Percentiles rank a stretch among this genome's conserved stretches.
These are phyloP conservation scores for Mycosphaerella sp. DNA, from an alignment of 2,329 filamentous ascomycete species.

Conservation along the genomic window DNA sequence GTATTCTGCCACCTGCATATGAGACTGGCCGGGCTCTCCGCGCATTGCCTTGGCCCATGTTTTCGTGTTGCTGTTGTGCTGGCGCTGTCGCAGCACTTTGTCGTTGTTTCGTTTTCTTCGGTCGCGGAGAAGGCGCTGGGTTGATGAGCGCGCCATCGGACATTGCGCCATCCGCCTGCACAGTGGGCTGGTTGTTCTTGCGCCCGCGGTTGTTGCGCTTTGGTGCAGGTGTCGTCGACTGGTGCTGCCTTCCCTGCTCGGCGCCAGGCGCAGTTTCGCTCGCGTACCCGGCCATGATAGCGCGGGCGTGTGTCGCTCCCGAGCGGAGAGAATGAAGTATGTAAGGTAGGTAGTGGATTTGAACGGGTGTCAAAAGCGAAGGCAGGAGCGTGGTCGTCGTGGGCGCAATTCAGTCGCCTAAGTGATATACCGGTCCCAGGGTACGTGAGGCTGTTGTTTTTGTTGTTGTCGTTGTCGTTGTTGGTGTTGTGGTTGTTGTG, in stretches of 20 bases:
- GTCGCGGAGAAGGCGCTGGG: conserved; percentile 20
- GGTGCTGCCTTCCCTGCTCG: conserved; percentile 11
- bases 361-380: conserved; percentile 7
- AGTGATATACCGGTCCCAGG: conserved; percentile 12
- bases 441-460: too few species aligned
- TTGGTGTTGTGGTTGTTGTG: conserved; percentile 19
- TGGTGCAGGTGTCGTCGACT: conserved; percentile 21
- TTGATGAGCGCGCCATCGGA: conserved; percentile 25
- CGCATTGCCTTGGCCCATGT: conserved; percentile 19
- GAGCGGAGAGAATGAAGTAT: conserved; percentile 1
- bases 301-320: background rate
- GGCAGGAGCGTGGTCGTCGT: conserved; percentile 9
- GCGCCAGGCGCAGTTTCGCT: conserved; percentile 17
- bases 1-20: conserved; percentile 38
- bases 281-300: conserved; percentile 16
- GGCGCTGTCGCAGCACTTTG: conserved; percentile 16
- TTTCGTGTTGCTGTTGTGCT: conserved; percentile 16
- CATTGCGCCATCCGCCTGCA: conserved; percentile 22
- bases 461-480: conserved; percentile 16
- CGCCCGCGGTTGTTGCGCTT: conserved; percentile 31
- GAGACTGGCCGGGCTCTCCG: conserved; percentile 33
- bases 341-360: background rate
- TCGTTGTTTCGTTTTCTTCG: conserved; percentile 23
- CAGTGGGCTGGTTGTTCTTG: conserved; percentile 22
- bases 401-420: conserved; percentile 3